phyloP scores from a whole-genome alignment of 805 yeast species.

The Candida ponderosae region DNA sequence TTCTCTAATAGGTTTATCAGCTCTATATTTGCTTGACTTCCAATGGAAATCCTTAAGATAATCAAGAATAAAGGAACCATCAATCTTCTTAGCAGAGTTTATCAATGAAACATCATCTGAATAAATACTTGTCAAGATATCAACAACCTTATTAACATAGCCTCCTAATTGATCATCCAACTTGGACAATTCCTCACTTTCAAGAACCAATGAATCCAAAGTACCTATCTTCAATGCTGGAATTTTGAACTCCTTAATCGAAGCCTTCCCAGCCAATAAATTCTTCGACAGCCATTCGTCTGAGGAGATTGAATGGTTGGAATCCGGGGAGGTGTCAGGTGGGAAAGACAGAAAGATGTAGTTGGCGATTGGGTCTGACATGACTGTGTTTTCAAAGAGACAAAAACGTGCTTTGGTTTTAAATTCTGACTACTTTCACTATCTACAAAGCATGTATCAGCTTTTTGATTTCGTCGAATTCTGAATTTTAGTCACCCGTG shows the following conservation, averaged over 20 bases:
- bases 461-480: not conserved
- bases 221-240: slow-evolving; percentile 94
- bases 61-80: slow-evolving; percentile 47
- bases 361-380: slow-evolving; percentile 28
- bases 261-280: slow-evolving; percentile 50
- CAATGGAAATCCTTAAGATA: slow-evolving; percentile 74
- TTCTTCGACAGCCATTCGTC: slow-evolving; percentile 46
- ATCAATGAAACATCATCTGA: slow-evolving; percentile 33
- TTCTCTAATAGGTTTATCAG: slow-evolving; percentile 76
- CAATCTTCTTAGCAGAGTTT: slow-evolving; percentile 41
- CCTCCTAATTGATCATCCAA: slow-evolving; percentile 70
- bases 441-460: too few species aligned
- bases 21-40: slow-evolving; percentile 81
- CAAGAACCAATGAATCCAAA: slow-evolving; percentile 81
- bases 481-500: too few species aligned
- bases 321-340: slow-evolving; percentile 44
- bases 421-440: too few species aligned
- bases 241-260: slow-evolving; percentile 47
- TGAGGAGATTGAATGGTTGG: slow-evolving; percentile 32
- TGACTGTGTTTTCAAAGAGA: not conserved
- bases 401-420: too few species aligned
- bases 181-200: slow-evolving; percentile 82
- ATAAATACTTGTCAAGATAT: slow-evolving; percentile 49
- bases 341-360: slow-evolving; percentile 53
- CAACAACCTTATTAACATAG: slow-evolving; percentile 69